phyloP scores from a whole-genome alignment of 2,329 filamentous ascomycete genomes.

The Xylariaceae sp. region DNA sequence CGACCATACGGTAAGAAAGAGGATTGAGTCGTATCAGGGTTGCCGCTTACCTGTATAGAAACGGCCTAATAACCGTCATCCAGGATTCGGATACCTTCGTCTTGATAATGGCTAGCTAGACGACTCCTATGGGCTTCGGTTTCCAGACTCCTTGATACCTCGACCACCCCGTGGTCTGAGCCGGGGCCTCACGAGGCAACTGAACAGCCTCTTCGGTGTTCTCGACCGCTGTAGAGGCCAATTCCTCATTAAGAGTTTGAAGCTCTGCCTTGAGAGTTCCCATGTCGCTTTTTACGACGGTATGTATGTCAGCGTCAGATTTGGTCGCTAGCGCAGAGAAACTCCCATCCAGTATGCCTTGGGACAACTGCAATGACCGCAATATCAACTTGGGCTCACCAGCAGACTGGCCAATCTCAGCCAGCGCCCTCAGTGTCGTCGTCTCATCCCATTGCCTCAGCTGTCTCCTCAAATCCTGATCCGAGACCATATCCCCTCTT shows the following conservation, averaged over 20 bases:
- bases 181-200: slow-evolving; percentile 10
- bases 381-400: slow-evolving; percentile 40
- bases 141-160: slow-evolving; percentile 50
- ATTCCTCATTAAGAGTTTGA: slow-evolving; percentile 16
- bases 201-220: slow-evolving; percentile 6
- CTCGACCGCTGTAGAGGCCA: slow-evolving; percentile 10
- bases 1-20: no score
- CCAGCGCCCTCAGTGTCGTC: slow-evolving; percentile 32
- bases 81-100: no score
- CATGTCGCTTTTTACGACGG: slow-evolving; percentile 10
- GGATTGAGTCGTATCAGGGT: no score
- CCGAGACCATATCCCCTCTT: slow-evolving; percentile 9
- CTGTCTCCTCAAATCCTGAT: slow-evolving; percentile 19
- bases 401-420: slow-evolving; percentile 34
- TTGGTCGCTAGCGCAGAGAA: slow-evolving; percentile 3
- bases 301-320: neutral
- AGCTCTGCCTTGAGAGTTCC: slow-evolving; percentile 23
- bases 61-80: no score
- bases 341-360: slow-evolving; percentile 32
- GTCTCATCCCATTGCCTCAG: slow-evolving; percentile 14
- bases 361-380: slow-evolving; percentile 40
- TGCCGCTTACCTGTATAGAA: no score
- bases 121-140: slow-evolving; percentile 54
- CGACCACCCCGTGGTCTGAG: slow-evolving; percentile 38
- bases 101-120: no score